Conservation (phyloP, 2,329 filamentous ascomycete genomes). For the Corynespora cassiicola region DNA sequence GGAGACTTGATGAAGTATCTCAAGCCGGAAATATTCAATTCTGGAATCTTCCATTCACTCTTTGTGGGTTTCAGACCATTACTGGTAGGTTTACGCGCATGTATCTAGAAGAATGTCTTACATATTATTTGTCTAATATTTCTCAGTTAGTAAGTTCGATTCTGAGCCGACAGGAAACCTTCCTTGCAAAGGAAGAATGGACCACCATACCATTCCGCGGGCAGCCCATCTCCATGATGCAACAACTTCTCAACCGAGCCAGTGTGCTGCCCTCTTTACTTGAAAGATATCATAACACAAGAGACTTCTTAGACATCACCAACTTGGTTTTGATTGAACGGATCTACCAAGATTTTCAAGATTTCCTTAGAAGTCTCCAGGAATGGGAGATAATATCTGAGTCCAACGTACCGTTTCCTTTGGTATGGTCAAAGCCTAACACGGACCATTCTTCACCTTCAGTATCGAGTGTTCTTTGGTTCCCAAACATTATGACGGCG, state of each 20-base stretch:
- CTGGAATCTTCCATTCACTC: neutral
- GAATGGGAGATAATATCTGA: neutral
- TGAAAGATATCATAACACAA: slow-evolving; percentile 2
- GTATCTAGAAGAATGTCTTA: neutral
- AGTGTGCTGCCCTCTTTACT: slow-evolving; percentile 1
- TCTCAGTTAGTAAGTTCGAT: slow-evolving; percentile 1
- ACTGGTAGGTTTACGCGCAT: neutral
- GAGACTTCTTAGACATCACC: neutral
- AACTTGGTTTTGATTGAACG: slow-evolving; percentile 1
- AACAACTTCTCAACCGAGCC: neutral
- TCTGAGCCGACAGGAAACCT: neutral
- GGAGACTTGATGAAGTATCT: slow-evolving; percentile 1
- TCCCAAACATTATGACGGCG: slow-evolving; percentile 2
- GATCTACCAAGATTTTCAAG: neutral
- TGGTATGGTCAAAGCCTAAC: slow-evolving; percentile 1
- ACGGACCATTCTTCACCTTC: neutral
- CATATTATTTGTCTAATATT: slow-evolving; percentile 1
- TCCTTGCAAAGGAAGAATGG: slow-evolving; percentile 3
- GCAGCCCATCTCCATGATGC: slow-evolving; percentile 2
- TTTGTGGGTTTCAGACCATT: slow-evolving; percentile 3
- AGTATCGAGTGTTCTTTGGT: neutral
- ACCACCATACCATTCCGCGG: neutral
- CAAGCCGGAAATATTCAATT: neutral
- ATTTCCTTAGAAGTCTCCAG: neutral
- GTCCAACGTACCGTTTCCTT: slow-evolving; percentile 1